Base-by-base conservation (phyloP, 768 basidiomycete species). In the Naganishia randhawae region DNA sequence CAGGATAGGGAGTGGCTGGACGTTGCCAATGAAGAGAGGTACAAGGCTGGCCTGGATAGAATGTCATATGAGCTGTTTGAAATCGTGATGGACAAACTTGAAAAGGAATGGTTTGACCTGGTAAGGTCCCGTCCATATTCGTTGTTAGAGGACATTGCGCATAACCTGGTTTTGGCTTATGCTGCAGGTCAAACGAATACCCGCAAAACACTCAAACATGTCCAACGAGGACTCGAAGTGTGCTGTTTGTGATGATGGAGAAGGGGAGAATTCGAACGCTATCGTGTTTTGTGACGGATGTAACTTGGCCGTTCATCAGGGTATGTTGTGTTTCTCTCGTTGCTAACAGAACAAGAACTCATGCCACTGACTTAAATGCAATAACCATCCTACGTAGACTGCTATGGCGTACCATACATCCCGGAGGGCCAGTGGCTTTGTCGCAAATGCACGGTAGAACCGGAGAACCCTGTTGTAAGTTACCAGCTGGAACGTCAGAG, bases 341-440 rank as follows among this genome's bases (percentile, higher is more conserved):
- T 35, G n/a, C n/a, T n/a, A 33, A 50, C n/a, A 3, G 33, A 25
- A 45, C 25, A 19, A 16, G 2, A 71, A n/a, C 13, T 33, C 29
- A 66, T 29, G 53, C 25, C 14, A 37, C 14, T 6, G 42, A 16
- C 35, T 17, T 2, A 13, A 13, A 19, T 17, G 31, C 1, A 11
- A 1, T 11, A 48, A 71, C 35, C 67, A 71, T 50, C 63, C n/a
- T 31, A 10, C 0, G 16, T 68, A 96, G 96, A 99, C 77, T 99
- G 96, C 76, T 99, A 99, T 75, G 96, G 96, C 22, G 92, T 99
- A 1, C 96, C 96, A 13, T 99, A 99, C 77, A 97, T 99, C 68
- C 96, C 96, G 0, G 96, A 99, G 82, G 96, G 96, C 0, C 96
- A 99, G 79, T 99, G 96, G 96, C 85, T 99, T 37, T 99, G 96